A percentile compares a stretch with the other conserved stretches of the same genome.
Conservation (phyloP, 257 asterid genomes). For the Haberlea rhodopensis region DNA sequence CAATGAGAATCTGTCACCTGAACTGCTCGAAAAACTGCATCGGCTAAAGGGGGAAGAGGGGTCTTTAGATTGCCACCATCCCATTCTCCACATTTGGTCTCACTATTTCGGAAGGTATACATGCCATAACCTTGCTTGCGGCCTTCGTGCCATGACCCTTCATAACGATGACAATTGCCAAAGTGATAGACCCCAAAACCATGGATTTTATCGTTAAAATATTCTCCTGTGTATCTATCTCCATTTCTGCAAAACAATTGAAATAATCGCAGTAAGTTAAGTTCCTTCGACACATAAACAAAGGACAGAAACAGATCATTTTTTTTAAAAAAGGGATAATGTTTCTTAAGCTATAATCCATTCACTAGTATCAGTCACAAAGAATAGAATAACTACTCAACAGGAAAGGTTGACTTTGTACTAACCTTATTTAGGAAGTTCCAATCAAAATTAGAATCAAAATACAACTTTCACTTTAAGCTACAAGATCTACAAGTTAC, state of each 20-base stretch:
- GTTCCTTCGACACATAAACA: slow-evolving; percentile 13
- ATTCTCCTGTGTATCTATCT: slow-evolving; percentile 79
- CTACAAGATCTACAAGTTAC: no score
- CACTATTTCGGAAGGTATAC: slow-evolving; percentile 61
- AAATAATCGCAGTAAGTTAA: slow-evolving; percentile 5
- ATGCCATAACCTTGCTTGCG: no score
- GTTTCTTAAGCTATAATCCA: slow-evolving; percentile 17
- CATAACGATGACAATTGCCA: slow-evolving; percentile 78
- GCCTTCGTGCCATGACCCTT: slow-evolving; percentile 97
- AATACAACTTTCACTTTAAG: slow-evolving; percentile 3
- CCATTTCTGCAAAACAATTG: slow-evolving; percentile 52
- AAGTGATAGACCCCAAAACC: slow-evolving; percentile 85
- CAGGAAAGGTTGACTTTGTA: slow-evolving; percentile 20
- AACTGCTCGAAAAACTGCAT: slow-evolving; percentile 58
- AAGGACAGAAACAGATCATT: not conserved
- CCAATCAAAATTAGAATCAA: slow-evolving; percentile 12
- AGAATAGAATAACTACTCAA: slow-evolving; percentile 29
- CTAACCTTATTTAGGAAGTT: slow-evolving; percentile 14
- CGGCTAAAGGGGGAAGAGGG: slow-evolving; percentile 37
- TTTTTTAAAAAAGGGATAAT: not conserved
- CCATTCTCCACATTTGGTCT: slow-evolving; percentile 73
- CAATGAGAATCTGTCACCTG: slow-evolving; percentile 39
- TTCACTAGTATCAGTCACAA: slow-evolving; percentile 28
- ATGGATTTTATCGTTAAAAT: slow-evolving; percentile 78
- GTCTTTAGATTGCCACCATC: slow-evolving; percentile 55